Evolutionary conservation across 1,139 yeast species (phyloP).

Genomic region (Starmera stellimalicola): DNA sequence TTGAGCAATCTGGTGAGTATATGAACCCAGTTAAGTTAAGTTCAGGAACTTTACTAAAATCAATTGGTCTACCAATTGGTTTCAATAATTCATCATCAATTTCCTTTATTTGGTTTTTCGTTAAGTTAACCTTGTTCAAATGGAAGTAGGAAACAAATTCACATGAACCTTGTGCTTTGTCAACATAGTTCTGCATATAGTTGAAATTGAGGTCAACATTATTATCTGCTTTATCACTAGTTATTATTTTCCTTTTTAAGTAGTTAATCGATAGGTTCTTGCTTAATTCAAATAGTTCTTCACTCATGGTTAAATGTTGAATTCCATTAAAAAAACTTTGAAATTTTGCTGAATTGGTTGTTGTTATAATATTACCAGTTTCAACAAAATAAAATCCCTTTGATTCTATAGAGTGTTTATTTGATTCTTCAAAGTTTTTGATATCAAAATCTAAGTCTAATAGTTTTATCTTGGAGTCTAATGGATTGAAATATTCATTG

Average conservation of each 20-base stretch:
- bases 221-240: too few relatives aligned
- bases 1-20: constrained; percentile 87
- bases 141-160: constrained; percentile 68
- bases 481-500: constrained; percentile 19
- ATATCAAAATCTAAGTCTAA: constrained; percentile 21
- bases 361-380: constrained; percentile 56
- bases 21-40: constrained; percentile 48
- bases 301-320: constrained; percentile 46
- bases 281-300: constrained; percentile 32
- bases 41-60: constrained; percentile 40
- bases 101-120: constrained; percentile 40
- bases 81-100: constrained; percentile 63
- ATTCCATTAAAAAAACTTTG: constrained; percentile 50
- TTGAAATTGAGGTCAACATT: constrained; percentile 15
- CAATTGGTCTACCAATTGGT: constrained; percentile 72
- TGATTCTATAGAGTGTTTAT: constrained; percentile 39
- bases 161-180: constrained; percentile 39
- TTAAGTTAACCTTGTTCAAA: constrained; percentile 46
- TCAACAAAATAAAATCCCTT: constrained; percentile 64
- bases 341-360: constrained; percentile 66
- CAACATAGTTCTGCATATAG: constrained; percentile 12
- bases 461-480: constrained; percentile 23
- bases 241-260: constrained; percentile 33
- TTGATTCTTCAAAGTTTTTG: constrained; percentile 29
- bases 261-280: constrained; percentile 29